phyloP scores from a whole-genome alignment of 164 flowering plant species.

The Liriodendron chinense region DNA sequence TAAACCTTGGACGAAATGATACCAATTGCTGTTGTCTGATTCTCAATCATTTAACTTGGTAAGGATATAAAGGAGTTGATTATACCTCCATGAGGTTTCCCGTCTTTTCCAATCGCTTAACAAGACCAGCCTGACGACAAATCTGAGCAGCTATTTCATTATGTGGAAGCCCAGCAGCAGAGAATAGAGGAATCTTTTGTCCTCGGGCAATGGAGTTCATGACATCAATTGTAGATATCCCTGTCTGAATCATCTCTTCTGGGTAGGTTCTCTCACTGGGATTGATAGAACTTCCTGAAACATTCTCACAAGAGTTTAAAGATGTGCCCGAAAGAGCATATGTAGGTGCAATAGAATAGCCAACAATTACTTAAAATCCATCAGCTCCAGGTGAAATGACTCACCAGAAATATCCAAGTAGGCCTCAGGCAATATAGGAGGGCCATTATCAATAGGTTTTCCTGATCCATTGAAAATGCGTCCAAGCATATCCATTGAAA shows the following conservation, averaged over 20 bases:
- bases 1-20: not conserved
- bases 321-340: not conserved
- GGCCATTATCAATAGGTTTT: constrained; percentile 98
- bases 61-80: not conserved
- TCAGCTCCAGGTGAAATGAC: constrained; percentile 4
- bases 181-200: constrained; percentile 96
- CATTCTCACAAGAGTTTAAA: not conserved
- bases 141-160: constrained; percentile 99
- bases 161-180: constrained; percentile 99
- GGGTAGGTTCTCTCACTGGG: constrained; percentile 99
- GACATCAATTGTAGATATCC: constrained; percentile 97
- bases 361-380: not conserved
- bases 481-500: constrained; percentile 97
- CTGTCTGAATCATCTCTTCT: constrained; percentile 99
- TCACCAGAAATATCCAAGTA: constrained; percentile 95
- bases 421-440: constrained; percentile 95
- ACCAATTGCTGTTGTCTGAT: not conserved
- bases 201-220: constrained; percentile 99
- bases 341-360: not conserved
- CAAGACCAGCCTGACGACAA: constrained; percentile 97
- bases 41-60: not conserved
- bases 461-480: constrained; percentile 99
- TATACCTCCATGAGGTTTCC: constrained; percentile 64
- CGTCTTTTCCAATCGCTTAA: constrained; percentile 82
- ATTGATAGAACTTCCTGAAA: constrained; percentile 89